Base-by-base conservation (phyloP, 208 protist species). In the Crithidia brevicula region DNA sequence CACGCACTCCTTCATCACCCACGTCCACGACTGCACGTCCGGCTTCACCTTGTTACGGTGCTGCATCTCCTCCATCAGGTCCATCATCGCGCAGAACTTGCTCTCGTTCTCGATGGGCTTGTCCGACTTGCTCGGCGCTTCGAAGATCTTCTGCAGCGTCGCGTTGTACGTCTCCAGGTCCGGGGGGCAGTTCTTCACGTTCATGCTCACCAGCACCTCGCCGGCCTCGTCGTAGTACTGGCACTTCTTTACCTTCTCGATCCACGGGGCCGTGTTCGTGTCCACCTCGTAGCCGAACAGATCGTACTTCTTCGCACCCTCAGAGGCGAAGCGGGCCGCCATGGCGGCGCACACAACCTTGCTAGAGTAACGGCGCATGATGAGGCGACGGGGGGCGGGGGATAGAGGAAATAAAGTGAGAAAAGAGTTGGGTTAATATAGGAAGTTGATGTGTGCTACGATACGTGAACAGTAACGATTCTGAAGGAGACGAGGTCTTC, bases 81-180 rank as follows among this genome's bases (percentile, higher is more conserved):
- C 90, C 83, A 95, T 88, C 90, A 95, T 95, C 56, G 90, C 90
- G 56, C 87, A 93, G 78, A 95, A 93, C 73, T 93, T 93, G 81
- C 88, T 92, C 71, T 92, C 90, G 61, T 90, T 89, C 40, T 92
- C 83, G 52, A 92, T 70, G 1, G 83, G 81, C 57, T 75, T 66
- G 31, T 71, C 75, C 68, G 82, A 68, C 84, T 95, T 95, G 71
- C 81, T 86, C 42, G 77, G 77, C 22, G 85, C 75, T 64, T 93
- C 83, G 71, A 78, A 92, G 69, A 95, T 95, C 58, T 73, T 71
- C 75, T 92, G 85, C 74, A 95, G 82, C 43, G 86, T 82, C 50
- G 87, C 90, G 58, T 93, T 95, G 83, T 95, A 95, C 53, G 90
- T 91, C 63, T 83, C 83, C 65, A 95, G 77, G 71, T 95, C 90